phyloP scores from a whole-genome alignment of 1,139 yeast genomes.

The Yamadazyma diddensiae region DNA sequence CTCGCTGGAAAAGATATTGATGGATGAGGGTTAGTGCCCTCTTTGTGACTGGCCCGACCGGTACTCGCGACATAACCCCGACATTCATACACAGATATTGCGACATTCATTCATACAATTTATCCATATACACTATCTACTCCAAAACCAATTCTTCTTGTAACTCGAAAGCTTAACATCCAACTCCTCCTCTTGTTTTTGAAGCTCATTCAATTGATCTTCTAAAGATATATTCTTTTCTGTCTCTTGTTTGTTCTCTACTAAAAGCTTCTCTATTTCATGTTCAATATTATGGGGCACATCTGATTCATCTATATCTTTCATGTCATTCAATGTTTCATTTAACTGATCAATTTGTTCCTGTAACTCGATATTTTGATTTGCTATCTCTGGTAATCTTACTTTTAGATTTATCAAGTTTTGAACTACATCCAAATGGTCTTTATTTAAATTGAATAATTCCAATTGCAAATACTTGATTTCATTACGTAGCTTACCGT shows the following conservation, averaged over 20 bases:
- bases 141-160: conserved; percentile 21
- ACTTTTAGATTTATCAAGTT: conserved; percentile 41
- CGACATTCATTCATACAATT: too few species aligned
- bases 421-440: conserved; percentile 56
- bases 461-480: conserved; percentile 73
- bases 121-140: conserved; percentile 3
- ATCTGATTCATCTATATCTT: conserved; percentile 28
- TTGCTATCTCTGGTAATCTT: conserved; percentile 54
- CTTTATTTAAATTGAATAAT: conserved; percentile 68
- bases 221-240: conserved; percentile 56
- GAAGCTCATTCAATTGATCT: conserved; percentile 37
- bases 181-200: conserved; percentile 26
- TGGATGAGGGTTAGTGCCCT: conserved; percentile 5
- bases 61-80: too few species aligned
- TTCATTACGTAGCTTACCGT: conserved; percentile 71
- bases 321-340: conserved; percentile 52
- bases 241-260: conserved; percentile 54
- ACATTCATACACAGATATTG: too few species aligned
- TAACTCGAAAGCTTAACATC: conserved; percentile 23
- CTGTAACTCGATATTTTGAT: conserved; percentile 66
- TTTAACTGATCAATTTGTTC: conserved; percentile 62
- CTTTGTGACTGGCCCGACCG: too few species aligned
- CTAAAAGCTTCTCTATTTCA: conserved; percentile 46
- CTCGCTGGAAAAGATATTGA: too few species aligned
- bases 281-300: conserved; percentile 16